Percentiles rank a stretch among this genome's conserved stretches.
phyloP scores from a whole-genome alignment of 306 rosid genomes.

The Alnus glutinosa region DNA sequence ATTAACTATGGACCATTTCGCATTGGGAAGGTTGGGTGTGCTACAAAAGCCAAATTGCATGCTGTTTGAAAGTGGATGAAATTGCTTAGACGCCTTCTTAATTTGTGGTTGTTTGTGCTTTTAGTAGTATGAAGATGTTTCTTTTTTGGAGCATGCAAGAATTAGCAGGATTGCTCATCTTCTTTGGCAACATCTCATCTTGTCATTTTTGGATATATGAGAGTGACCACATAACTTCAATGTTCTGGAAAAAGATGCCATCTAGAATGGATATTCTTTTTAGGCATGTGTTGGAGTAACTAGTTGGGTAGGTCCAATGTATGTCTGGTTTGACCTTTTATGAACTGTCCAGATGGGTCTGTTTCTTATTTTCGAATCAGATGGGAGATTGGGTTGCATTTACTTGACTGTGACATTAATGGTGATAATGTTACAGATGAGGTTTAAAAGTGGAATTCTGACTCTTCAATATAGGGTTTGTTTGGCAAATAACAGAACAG shows the following conservation, averaged over 20 bases:
- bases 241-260: not conserved
- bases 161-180: not conserved
- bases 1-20: not conserved
- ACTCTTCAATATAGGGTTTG: not conserved
- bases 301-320: conserved; percentile 1
- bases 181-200: not conserved
- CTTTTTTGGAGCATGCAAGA: not conserved
- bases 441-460: not conserved
- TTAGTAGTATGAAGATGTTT: not conserved
- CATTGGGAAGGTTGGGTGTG: not conserved
- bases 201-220: not conserved
- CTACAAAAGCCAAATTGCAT: not conserved
- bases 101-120: not conserved
- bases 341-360: not conserved
- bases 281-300: not conserved
- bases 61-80: not conserved
- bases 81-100: not conserved
- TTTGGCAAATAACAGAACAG: no score
- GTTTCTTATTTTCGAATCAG: not conserved
- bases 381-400: not conserved
- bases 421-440: not conserved
- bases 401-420: not conserved
- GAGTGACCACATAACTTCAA: not conserved
- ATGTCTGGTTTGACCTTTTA: not conserved
- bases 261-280: not conserved